Evolutionary conservation across 306 rosid genomes (phyloP), one percentile per base, ranked within the genome.

Genomic region (Inga leiocalycina): DNA sequence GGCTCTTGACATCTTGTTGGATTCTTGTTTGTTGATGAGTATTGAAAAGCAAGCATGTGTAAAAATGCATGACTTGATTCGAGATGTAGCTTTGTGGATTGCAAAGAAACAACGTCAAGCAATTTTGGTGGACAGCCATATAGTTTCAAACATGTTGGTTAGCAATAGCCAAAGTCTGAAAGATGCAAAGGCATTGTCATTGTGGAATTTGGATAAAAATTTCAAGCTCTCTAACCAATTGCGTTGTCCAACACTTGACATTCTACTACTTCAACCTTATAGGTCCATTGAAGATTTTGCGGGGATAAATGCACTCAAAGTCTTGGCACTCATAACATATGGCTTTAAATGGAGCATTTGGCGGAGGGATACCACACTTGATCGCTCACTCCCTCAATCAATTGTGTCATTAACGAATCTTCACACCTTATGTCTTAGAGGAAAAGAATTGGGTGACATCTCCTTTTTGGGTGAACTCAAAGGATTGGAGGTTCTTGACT

Each of bases 41-140:
- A 59, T 13, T 0, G 6, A 0, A 14, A 0, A 0, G 0, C 16
- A 4, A 22, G 27, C 16, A 0, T 3, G 6, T 14, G 76, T 79
- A 32, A 79, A 37, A 51, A 13, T 79, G 68, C 82, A 79, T 68
- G 68, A 79, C 12, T 0, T 79, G 8, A 43, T 69, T 52, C 76
- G 41, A 0, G 52, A 79, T 67, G 52, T 79, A 6, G 82, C 67
- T 8, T 68, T 79, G 6, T 68, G 68, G 82, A 35, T 79, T 6
- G 6, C 76, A 2, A 51, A 7, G 20, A 27, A 9, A 4, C 22
- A n/a, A 57, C 3, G n/a, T 54, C 61, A 79, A 19, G 68, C 10
- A 68, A 2, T 32, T 5, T 0, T 48, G 56, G 14, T 79, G 10
- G 27, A 3, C 0, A n/a, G 2, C 1, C 0, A 27, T 32, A 11